These are phyloP conservation scores for Gnetum montanum DNA, from an alignment of 75 land plant genomes.

Conservation along the genomic window DNA sequence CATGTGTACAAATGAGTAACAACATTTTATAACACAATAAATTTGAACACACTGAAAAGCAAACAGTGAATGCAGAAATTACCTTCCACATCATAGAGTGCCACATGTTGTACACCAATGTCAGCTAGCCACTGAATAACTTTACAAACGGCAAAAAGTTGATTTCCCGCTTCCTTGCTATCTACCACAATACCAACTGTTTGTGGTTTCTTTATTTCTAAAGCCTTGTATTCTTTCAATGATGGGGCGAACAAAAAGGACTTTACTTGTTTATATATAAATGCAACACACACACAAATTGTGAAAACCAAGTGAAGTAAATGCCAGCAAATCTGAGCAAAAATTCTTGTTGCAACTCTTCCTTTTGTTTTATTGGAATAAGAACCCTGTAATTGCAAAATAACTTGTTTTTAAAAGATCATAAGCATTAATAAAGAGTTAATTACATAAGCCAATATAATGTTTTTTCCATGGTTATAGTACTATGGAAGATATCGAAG, in stretches of 20 bases:
- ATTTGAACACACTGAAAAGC: no score
- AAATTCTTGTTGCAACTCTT: not conserved
- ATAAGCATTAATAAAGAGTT: no score
- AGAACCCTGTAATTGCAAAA: constrained; percentile 1
- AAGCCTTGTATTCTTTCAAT: constrained; percentile 9
- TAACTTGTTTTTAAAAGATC: no score
- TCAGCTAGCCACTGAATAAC: constrained; percentile 35
- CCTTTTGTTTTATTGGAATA: not conserved
- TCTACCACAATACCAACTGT: constrained; percentile 47
- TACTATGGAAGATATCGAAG: no score
- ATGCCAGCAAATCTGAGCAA: constrained; percentile 9
- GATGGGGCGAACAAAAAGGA: constrained; percentile 17
- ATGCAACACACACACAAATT: constrained; percentile 6
- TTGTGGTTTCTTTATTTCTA: constrained; percentile 15
- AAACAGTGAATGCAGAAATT: no score
- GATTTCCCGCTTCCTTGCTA: constrained; percentile 38
- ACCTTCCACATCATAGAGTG: constrained; percentile 59
- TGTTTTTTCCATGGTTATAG: no score
- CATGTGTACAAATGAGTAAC: no score
- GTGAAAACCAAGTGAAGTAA: constrained; percentile 23
- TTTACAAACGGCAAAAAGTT: constrained; percentile 16
- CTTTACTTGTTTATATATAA: constrained; percentile 4
- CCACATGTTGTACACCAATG: constrained; percentile 31
- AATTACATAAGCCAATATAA: no score
- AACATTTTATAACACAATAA: no score